Evolutionary conservation across 2,329 filamentous ascomycete genomes (phyloP), one percentile per base, ranked within the genome.

Genomic region (Aspergillus ibericus): DNA sequence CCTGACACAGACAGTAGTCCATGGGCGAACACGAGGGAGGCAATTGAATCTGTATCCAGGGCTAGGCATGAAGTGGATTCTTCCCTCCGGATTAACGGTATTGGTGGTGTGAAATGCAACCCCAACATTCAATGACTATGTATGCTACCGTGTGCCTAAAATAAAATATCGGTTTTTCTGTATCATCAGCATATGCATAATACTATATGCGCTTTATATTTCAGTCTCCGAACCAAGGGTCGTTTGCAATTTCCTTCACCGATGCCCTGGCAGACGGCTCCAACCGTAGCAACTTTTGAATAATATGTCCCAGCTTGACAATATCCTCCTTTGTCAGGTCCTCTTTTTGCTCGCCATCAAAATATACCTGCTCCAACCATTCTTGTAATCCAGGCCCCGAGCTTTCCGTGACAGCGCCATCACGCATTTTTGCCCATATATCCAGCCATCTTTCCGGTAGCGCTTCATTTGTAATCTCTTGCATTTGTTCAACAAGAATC

Each of bases 281-380:
- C 58, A 71, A 70, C 20, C 36, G 49, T 59, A 70, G 57, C 34
- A 71, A 58, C 7, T 29, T 64, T 54, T 60, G 55, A 59, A 70
- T 63, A 35, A 70, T 68, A 49, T 55, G 5, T 22, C 64, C 63
- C 36, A 72, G 57, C 49, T 61, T 64, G 35, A 32, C 44, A 50
- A 71, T 68, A 51, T 71, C 69, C 20, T 67, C 67, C 47, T 50
- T 53, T 51, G 63, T 64, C 27, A 71, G 56, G 52, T 67, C 65
- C 9, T 60, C 56, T 18, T 10, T 68, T n/a, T 46, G 66, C 32
- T 60, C 67, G 15, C 66, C 62, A 55, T 75, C 68, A 65, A 76
- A 77, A 53, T 77, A 76, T 22, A 71, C 65, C 57, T 77, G 70
- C 65, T 75, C 69, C 22, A 77, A 59, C 73, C 72, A 78, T 56